Evolutionary conservation across 2,329 filamentous ascomycete species (phyloP).

Genomic region (Sporothrix brunneoviolacea): DNA sequence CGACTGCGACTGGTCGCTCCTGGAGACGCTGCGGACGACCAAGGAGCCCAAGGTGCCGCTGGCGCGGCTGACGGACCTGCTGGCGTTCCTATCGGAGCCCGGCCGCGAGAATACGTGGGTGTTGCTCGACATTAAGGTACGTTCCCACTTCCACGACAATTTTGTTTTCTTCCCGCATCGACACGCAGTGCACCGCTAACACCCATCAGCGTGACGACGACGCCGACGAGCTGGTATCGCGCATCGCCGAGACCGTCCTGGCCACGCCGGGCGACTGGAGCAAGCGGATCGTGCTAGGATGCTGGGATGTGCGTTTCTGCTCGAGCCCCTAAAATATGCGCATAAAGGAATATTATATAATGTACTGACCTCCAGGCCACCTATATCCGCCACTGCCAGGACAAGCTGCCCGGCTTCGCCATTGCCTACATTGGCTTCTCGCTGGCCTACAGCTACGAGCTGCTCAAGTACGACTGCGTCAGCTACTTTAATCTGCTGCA

Average conservation of each 20-base stretch:
- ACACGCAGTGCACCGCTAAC: conserved; percentile 1
- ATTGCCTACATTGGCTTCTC: conserved; percentile 64
- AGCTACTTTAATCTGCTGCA: conserved; percentile 74
- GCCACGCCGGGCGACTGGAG: conserved; percentile 58
- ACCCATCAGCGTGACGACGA: conserved; percentile 57
- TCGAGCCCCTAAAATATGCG: too few species aligned
- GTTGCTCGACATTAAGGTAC: conserved; percentile 80
- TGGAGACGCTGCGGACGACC: conserved; percentile 62
- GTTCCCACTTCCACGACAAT: background rate
- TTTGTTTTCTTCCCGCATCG: background rate
- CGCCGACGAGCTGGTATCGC: conserved; percentile 60
- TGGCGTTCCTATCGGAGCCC: conserved; percentile 62
- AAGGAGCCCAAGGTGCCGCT: conserved; percentile 58
- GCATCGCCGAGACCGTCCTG: conserved; percentile 58
- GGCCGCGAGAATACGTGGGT: conserved; percentile 67
- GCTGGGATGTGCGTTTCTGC: conserved; percentile 64
- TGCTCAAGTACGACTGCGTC: conserved; percentile 51
- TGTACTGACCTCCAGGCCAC: too few species aligned
- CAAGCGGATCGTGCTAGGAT: conserved; percentile 68
- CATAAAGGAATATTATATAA: background rate
- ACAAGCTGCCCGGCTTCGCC: conserved; percentile 56
- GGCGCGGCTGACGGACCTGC: conserved; percentile 66
- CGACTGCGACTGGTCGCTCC: conserved; percentile 69
- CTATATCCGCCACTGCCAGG: conserved; percentile 58
- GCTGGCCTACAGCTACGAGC: conserved; percentile 60